These are phyloP conservation scores for Tylopilus felleus DNA, from an alignment of 768 basidiomycete genomes.

Conservation along the genomic window DNA sequence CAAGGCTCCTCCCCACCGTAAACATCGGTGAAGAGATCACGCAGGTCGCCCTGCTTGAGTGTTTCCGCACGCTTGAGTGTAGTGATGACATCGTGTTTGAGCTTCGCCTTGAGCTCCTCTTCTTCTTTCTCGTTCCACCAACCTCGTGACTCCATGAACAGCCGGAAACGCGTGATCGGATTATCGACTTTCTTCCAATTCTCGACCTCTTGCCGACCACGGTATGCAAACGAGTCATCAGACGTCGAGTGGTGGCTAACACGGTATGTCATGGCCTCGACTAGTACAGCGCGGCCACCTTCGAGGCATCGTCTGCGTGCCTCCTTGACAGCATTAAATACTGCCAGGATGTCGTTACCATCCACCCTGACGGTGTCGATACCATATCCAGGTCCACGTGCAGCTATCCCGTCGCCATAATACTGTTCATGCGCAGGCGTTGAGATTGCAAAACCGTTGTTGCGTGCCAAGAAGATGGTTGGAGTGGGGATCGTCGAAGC, in stretches of 20 bases:
- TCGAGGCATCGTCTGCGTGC: constrained; percentile 69
- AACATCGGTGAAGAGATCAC: constrained; percentile 81
- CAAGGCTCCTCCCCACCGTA: constrained; percentile 83
- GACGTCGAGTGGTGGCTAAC: constrained; percentile 96
- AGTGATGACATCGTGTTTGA: constrained; percentile 71
- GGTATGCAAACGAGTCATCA: constrained; percentile 94
- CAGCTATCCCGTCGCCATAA: constrained; percentile 89
- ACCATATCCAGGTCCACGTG: constrained; percentile 87
- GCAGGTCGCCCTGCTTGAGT: constrained; percentile 64
- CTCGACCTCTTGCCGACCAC: constrained; percentile 85
- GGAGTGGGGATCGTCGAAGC: constrained; percentile 76
- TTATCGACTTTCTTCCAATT: constrained; percentile 90
- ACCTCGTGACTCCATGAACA: constrained; percentile 75
- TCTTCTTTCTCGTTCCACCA: constrained; percentile 87
- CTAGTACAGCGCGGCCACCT: constrained; percentile 75
- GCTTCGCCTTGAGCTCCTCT: constrained; percentile 59
- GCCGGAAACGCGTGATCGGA: constrained; percentile 79
- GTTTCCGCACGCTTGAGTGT: constrained; percentile 78
- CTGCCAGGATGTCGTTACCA: constrained; percentile 89
- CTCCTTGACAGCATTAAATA: constrained; percentile 69
- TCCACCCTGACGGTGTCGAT: constrained; percentile 91
- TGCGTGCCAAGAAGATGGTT: constrained; percentile 69
- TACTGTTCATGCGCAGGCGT: constrained; percentile 89
- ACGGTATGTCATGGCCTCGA: constrained; percentile 91
- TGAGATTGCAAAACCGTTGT: constrained; percentile 94